These are phyloP conservation scores for Didymella exigua DNA, from an alignment of 2,329 filamentous ascomycete genomes.

Conservation along the genomic window DNA sequence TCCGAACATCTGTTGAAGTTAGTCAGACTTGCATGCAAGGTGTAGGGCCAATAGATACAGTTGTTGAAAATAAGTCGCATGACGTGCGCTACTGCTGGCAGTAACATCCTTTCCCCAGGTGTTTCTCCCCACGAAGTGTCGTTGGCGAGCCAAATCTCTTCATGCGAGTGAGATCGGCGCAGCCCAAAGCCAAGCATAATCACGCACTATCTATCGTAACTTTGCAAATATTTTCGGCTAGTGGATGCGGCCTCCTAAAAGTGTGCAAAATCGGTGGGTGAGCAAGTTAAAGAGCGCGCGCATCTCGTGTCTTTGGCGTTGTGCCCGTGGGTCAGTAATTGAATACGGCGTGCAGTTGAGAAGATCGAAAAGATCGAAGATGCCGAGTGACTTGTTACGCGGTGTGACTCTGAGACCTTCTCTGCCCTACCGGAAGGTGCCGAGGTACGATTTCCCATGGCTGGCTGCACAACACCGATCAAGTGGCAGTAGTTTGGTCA, in stretches of 20 bases:
- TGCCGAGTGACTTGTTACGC: not conserved
- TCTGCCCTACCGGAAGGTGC: not conserved
- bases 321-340: not conserved
- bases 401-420: not conserved
- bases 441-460: not conserved
- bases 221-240: not conserved
- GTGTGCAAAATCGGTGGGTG: not conserved
- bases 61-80: not conserved
- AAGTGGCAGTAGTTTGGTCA: not conserved
- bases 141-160: not conserved
- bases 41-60: not conserved
- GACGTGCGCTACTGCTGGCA: not conserved
- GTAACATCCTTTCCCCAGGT: not conserved
- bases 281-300: not conserved
- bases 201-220: not conserved
- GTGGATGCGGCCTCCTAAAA: not conserved
- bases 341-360: not conserved
- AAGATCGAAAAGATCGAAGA: not conserved
- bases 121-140: not conserved
- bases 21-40: slow-evolving; percentile 1
- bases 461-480: not conserved
- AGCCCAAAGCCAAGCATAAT: not conserved
- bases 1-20: not conserved
- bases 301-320: not conserved
- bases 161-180: not conserved